phyloP scores from a whole-genome alignment of 1,139 yeast species.

The Suhomyces panamericanus region DNA sequence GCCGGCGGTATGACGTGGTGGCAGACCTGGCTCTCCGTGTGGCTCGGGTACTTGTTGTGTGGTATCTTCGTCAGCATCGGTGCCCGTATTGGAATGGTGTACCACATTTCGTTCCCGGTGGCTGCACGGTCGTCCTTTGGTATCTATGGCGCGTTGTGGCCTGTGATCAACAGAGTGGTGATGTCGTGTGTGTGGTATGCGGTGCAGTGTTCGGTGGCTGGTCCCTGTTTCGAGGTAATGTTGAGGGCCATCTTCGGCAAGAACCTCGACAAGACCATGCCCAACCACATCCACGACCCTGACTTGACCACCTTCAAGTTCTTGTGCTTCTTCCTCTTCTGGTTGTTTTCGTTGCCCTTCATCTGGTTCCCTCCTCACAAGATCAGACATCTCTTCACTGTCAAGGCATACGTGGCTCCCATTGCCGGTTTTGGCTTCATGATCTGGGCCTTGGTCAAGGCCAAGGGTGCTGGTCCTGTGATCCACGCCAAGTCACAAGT shows the following conservation, averaged over 20 bases:
- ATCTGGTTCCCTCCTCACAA: conserved; percentile 80
- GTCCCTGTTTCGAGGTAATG: conserved; percentile 76
- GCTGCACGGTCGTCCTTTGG: conserved; percentile 75
- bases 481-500: conserved; percentile 51
- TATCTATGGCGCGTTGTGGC: conserved; percentile 77
- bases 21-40: conserved; percentile 84
- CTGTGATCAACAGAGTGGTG: conserved; percentile 73
- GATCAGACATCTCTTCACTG: conserved; percentile 77
- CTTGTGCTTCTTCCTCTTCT: conserved; percentile 73
- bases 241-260: conserved; percentile 66
- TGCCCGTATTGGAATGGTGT: conserved; percentile 70
- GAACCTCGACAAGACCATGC: conserved; percentile 48
- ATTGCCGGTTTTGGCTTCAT: conserved; percentile 77
- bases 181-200: conserved; percentile 87
- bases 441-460: conserved; percentile 77
- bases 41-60: conserved; percentile 67
- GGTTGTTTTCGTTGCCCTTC: conserved; percentile 76
- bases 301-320: conserved; percentile 67
- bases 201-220: conserved; percentile 81
- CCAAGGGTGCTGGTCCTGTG: conserved; percentile 72
- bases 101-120: conserved; percentile 79
- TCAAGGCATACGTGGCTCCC: conserved; percentile 74
- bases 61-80: conserved; percentile 63
- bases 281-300: conserved; percentile 52
- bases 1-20: conserved; percentile 78